Conservation (phyloP, 768 basidiomycete species). For the Omphalotus guepiniiformis region DNA sequence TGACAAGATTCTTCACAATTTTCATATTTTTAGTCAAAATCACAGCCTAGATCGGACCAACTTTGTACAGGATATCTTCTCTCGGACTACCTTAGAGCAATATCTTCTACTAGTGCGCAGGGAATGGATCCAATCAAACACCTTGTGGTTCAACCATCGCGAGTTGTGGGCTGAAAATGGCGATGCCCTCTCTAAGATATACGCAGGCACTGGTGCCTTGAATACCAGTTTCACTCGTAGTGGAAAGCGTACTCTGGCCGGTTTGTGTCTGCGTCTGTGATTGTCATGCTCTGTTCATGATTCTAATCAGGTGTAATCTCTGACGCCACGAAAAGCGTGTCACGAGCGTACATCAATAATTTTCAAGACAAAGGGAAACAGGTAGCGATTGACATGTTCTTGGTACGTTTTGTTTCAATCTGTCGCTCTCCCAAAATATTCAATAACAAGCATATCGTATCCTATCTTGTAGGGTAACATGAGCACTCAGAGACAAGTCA, state of each 20-base stretch:
- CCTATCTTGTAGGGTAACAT: conserved; percentile 80
- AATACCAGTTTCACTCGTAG: conserved; percentile 96
- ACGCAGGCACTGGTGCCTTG: conserved; percentile 89
- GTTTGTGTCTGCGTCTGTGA: conserved; percentile 30
- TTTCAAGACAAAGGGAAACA: conserved; percentile 97
- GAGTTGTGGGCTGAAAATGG: conserved; percentile 98
- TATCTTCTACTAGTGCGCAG: conserved; percentile 77
- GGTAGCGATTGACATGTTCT: conserved; percentile 89
- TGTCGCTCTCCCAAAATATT: neutral
- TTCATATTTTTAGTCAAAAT: conserved; percentile 7
- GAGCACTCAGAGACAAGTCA: conserved; percentile 80
- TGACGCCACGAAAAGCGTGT: conserved; percentile 95
- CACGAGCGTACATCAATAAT: conserved; percentile 95
- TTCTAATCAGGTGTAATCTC: conserved; percentile 68
- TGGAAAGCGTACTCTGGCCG: conserved; percentile 90
- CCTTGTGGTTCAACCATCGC: conserved; percentile 83
- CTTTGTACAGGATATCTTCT: conserved; percentile 94
- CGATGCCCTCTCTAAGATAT: conserved; percentile 88
- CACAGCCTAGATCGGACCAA: conserved; percentile 92
- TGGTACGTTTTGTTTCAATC: conserved; percentile 45
- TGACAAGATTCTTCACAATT: no score
- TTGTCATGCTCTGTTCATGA: conserved; percentile 8
- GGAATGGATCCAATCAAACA: conserved; percentile 65
- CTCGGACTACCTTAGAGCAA: conserved; percentile 73
- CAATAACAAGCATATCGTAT: neutral